Evolutionary conservation across 1,284 basidiomycete genomes (phyloP).

Genomic region (Apiotrichum laibachii): DNA sequence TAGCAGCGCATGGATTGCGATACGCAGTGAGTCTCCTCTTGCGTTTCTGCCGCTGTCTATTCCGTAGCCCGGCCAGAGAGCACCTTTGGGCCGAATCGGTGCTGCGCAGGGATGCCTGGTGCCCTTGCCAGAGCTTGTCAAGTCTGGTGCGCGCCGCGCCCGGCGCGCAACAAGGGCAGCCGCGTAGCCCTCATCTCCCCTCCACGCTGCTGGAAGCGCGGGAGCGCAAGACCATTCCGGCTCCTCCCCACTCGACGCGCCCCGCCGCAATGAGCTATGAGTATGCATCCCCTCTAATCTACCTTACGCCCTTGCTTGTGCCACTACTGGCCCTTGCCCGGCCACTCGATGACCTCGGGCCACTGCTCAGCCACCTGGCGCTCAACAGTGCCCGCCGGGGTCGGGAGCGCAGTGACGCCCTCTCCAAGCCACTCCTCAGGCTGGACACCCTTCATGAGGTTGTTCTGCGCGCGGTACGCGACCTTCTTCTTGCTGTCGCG

Average conservation of each 20-base stretch:
- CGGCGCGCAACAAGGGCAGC: no score
- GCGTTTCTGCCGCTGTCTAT: no score
- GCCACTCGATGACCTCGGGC: constrained; percentile 48
- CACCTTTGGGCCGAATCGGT: no score
- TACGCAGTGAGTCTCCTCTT: no score
- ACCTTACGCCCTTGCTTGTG: not conserved
- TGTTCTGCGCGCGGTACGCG: constrained; percentile 58
- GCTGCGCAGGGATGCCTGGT: no score
- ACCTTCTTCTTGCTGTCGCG: constrained; percentile 84
- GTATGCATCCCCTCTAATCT: constrained; percentile 1
- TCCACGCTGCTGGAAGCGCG: no score
- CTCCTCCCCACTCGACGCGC: not conserved
- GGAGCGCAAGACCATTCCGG: no score
- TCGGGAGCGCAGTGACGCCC: constrained; percentile 78
- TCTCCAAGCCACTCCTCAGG: constrained; percentile 78
- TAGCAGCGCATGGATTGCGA: no score
- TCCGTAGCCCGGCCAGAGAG: no score
- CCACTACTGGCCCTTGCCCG: constrained; percentile 29
- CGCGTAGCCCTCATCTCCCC: no score
- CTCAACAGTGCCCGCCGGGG: constrained; percentile 83
- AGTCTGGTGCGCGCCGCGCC: no score
- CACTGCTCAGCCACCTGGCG: constrained; percentile 52
- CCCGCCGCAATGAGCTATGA: not conserved
- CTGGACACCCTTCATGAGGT: constrained; percentile 61
- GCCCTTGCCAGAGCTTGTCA: no score